phyloP scores from a whole-genome alignment of 179 eudicot genomes.

The Beta lomatogona region DNA sequence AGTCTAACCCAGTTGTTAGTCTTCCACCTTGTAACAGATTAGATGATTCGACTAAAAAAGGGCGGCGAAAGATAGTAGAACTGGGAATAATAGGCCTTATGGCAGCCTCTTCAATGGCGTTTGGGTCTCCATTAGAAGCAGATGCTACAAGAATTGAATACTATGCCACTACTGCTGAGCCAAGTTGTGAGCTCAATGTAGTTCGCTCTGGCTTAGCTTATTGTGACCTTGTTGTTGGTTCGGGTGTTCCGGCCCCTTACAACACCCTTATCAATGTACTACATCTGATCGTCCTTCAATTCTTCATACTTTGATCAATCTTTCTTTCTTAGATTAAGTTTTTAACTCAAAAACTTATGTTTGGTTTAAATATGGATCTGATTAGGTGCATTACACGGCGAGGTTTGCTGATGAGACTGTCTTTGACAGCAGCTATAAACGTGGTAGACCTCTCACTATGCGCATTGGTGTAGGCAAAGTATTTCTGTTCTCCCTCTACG shows the following conservation, averaged over 20 bases:
- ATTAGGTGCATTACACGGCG: constrained; percentile 84
- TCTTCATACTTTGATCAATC: too few relatives aligned
- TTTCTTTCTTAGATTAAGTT: not conserved
- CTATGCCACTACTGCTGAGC: constrained; percentile 81
- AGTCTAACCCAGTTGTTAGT: not conserved
- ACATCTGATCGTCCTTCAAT: not conserved
- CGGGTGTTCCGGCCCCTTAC: constrained; percentile 64
- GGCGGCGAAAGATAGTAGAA: constrained; percentile 7
- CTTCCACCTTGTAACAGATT: too few relatives aligned
- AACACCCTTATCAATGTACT: constrained; percentile 73
- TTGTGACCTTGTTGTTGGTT: constrained; percentile 70
- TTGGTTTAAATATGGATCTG: constrained; percentile 5
- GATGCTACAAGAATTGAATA: constrained; percentile 80
- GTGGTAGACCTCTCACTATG: constrained; percentile 86
- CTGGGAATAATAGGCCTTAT: constrained; percentile 29
- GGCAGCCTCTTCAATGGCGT: constrained; percentile 57
- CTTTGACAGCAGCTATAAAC: constrained; percentile 92
- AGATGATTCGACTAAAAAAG: not conserved
- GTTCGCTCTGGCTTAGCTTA: constrained; percentile 82
- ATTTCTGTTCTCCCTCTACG: constrained; percentile 19
- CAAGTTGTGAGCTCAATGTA: constrained; percentile 68
- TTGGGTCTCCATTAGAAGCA: constrained; percentile 54
- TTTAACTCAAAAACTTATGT: not conserved
- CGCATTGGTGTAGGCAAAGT: constrained; percentile 90
- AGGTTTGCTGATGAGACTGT: constrained; percentile 85